Percentiles rank a stretch among this genome's conserved stretches.
phyloP scores from a whole-genome alignment of 768 basidiomycete species.

The Leccinum subgranulosum region DNA sequence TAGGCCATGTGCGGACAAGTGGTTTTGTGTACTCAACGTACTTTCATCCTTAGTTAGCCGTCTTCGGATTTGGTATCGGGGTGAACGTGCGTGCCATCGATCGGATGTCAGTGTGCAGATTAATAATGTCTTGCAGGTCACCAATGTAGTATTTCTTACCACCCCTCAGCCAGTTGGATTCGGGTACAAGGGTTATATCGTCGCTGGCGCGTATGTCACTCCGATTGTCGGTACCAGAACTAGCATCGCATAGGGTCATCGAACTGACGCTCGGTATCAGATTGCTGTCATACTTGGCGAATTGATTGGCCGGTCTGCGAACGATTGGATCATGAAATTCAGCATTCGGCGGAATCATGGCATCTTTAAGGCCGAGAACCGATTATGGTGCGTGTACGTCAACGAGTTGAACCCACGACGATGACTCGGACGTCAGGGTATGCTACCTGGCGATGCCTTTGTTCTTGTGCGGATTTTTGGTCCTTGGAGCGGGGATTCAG shows the following conservation, averaged over 20 bases:
- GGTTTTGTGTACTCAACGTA: not conserved
- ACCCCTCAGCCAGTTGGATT: conserved; percentile 45
- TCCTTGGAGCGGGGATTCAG: conserved; percentile 39
- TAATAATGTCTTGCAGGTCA: conserved; percentile 34
- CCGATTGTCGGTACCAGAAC: conserved; percentile 35
- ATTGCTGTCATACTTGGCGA: conserved; percentile 53
- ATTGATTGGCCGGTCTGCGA: conserved; percentile 46
- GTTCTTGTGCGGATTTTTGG: conserved; percentile 39
- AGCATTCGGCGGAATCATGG: conserved; percentile 45
- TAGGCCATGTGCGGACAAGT: conserved; percentile 1
- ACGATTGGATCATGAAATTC: conserved; percentile 46
- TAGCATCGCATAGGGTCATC: not conserved
- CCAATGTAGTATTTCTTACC: conserved; percentile 53
- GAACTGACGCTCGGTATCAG: conserved; percentile 20
- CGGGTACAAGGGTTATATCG: conserved; percentile 39
- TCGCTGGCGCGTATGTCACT: conserved; percentile 43
- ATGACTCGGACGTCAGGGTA: conserved; percentile 19
- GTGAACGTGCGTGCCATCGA: conserved; percentile 34
- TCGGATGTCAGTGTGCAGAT: too few relatives aligned
- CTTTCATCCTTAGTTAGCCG: conserved; percentile 27
- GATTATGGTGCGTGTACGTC: conserved; percentile 34
- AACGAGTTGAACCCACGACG: not conserved
- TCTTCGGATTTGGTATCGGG: conserved; percentile 51
- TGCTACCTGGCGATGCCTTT: conserved; percentile 40
- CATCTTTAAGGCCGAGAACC: conserved; percentile 52